phyloP scores from a whole-genome alignment of 805 yeast genomes.

The Saturnispora ahearnii region DNA sequence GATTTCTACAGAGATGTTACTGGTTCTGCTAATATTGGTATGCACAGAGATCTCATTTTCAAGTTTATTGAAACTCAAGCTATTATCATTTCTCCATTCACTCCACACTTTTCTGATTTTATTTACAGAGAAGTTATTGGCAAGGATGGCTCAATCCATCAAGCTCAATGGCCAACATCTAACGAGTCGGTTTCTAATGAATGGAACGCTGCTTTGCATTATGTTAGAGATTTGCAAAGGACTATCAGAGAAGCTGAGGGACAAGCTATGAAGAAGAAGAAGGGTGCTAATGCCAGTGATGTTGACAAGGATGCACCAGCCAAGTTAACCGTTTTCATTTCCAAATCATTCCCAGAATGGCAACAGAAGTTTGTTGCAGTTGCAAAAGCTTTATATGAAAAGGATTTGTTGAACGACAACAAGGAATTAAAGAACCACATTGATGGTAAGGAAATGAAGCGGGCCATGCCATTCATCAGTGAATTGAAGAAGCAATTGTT shows the following conservation, averaged over 20 bases:
- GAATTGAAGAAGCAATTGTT: conserved; percentile 72
- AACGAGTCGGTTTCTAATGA: conserved; percentile 51
- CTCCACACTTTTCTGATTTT: conserved; percentile 93
- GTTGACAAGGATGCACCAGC: conserved; percentile 70
- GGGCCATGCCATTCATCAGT: conserved; percentile 96
- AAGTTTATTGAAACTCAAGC: conserved; percentile 84
- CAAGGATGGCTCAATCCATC: conserved; percentile 56
- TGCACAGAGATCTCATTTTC: conserved; percentile 77
- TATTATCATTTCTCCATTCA: conserved; percentile 78
- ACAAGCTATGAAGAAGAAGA: conserved; percentile 73
- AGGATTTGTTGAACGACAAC: conserved; percentile 55
- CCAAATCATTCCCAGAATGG: conserved; percentile 73
- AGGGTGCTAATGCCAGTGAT: conserved; percentile 69
- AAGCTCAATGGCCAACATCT: conserved; percentile 70
- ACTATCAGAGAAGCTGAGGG: conserved; percentile 92
- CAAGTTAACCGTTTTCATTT: conserved; percentile 60
- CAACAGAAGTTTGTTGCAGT: conserved; percentile 53
- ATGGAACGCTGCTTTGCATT: conserved; percentile 60
- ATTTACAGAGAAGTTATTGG: conserved; percentile 76
- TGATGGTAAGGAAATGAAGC: conserved; percentile 81
- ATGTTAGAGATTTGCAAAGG: conserved; percentile 71
- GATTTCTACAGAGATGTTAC: conserved; percentile 89
- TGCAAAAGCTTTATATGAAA: conserved; percentile 67
- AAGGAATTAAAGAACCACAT: conserved; percentile 54
- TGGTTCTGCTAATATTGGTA: conserved; percentile 36